Base-by-base conservation (phyloP, 257 asterid genomes). In the Coffea canephora region DNA sequence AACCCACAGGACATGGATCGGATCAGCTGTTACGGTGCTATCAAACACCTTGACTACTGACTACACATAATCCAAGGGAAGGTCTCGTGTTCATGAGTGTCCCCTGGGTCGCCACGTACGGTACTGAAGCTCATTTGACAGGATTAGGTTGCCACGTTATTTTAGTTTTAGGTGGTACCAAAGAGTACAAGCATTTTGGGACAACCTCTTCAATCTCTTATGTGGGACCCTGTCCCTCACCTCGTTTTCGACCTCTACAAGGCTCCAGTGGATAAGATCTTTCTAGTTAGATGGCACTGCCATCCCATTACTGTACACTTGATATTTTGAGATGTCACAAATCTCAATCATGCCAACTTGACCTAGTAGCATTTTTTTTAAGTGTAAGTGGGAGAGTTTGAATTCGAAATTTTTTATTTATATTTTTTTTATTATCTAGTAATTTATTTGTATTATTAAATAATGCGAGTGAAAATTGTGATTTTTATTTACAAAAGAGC, bases 201-300 rank as follows among this genome's bases (percentile, higher is more conserved):
- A 76, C 81, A 73, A 46, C 11, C 31, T 11, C 13, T 15, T 21
- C 8, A 18, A 15, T 6, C 31, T 34, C n/a, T 41, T 1, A 34
- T 7, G 71, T 36, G 79, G 85, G 77, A 18, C 82, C 85, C 85
- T 2, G 25, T 18, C 14, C 34, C 77, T 41, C 64, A n/a, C 70
- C 78, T 71, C 48, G 49, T 75, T 78, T 68, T 69, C 86, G 75
- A 34, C 52, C 45, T 45, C 57, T 39, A 71, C 79, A 31, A 62
- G 25, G 61, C n/a, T 46, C 75, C 18, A 57, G 10, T 64, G 86
- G 86, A 83, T 79, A 62, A 83, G 82, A 79, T 78, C 74, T 78
- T 25, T 39, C 52, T 41, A 69, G 76, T 43, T 79, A 23, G 36
- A 1, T 43, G 75, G 57, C 16, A 46, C 54, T 50, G 1, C 50